Conservation (phyloP, 306 rosid species). For the Castanea mollissima region DNA sequence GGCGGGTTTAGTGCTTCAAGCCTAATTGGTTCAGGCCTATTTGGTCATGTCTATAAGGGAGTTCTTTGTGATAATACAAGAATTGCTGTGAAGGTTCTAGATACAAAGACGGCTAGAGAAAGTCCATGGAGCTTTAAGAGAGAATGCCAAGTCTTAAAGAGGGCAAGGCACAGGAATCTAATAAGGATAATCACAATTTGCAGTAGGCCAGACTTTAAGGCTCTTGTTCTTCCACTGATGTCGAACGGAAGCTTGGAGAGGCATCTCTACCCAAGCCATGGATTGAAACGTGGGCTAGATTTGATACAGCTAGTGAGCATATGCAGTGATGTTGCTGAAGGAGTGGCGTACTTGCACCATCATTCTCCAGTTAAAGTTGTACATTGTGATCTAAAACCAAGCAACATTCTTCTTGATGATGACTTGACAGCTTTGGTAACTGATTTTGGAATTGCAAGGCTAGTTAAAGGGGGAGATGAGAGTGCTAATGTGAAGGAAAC, state of each 20-base stretch:
- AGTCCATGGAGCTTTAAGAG: constrained; percentile 71
- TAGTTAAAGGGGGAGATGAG: constrained; percentile 45
- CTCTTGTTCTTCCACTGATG: constrained; percentile 90
- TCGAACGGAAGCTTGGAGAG: constrained; percentile 83
- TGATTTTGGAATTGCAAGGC: constrained; percentile 87
- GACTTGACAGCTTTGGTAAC: constrained; percentile 82
- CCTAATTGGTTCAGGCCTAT: constrained; percentile 75
- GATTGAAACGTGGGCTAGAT: constrained; percentile 39
- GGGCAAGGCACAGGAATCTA: constrained; percentile 77
- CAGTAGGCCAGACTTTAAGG: constrained; percentile 73
- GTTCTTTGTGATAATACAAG: constrained; percentile 61
- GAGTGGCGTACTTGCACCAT: constrained; percentile 82
- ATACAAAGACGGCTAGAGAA: constrained; percentile 44
- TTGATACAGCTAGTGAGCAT: constrained; percentile 70
- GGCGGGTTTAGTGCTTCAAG: constrained; percentile 68
- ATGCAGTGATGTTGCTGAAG: constrained; percentile 88
- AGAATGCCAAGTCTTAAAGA: constrained; percentile 70
- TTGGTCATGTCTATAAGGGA: constrained; percentile 85
- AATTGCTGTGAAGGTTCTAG: constrained; percentile 83
- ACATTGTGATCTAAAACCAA: constrained; percentile 91
- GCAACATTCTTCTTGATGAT: constrained; percentile 81
- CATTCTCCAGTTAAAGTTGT: constrained; percentile 75
- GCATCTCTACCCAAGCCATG: constrained; percentile 64
- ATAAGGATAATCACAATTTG: constrained; percentile 81
- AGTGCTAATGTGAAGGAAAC: constrained; percentile 24